A percentile compares a stretch with the other conserved stretches of the same genome.
Evolutionary conservation across 1,284 basidiomycete species (phyloP).

Genomic region (Grifola frondosa): DNA sequence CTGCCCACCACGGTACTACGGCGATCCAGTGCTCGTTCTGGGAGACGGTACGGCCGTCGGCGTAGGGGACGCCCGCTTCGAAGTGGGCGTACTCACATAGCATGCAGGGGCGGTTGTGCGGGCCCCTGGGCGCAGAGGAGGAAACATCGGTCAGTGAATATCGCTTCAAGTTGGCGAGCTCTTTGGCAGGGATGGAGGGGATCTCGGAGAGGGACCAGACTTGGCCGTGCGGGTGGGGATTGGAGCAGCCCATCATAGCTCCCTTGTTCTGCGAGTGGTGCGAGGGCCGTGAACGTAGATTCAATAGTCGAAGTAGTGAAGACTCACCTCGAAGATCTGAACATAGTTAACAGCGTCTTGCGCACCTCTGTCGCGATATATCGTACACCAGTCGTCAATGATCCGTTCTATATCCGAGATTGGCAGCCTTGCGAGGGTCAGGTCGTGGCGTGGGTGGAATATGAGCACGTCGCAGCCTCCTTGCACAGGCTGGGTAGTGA

Average conservation of each 20-base stretch:
- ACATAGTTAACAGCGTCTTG: constrained; percentile 76
- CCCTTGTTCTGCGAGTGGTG: constrained; percentile 77
- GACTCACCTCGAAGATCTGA: constrained; percentile 83
- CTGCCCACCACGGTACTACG: constrained; percentile 94
- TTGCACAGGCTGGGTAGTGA: constrained; percentile 71
- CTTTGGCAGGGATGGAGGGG: constrained; percentile 69
- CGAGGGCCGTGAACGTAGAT: neutral
- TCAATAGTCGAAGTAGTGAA: neutral
- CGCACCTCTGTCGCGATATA: constrained; percentile 63
- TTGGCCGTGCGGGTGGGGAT: constrained; percentile 95
- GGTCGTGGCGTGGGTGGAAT: constrained; percentile 88
- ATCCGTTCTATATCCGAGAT: constrained; percentile 65
- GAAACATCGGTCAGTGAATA: constrained; percentile 46
- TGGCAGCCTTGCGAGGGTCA: constrained; percentile 81
- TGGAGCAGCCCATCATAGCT: constrained; percentile 94
- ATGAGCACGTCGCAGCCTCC: constrained; percentile 90
- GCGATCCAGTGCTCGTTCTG: constrained; percentile 83
- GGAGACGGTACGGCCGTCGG: constrained; percentile 67
- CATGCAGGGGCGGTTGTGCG: constrained; percentile 65
- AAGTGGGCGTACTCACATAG: constrained; percentile 84
- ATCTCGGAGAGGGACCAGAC: constrained; percentile 82
- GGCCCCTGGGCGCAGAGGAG: constrained; percentile 55
- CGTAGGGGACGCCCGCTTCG: constrained; percentile 52
- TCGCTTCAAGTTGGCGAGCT: constrained; percentile 58
- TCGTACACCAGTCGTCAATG: constrained; percentile 74